Evolutionary conservation across 495 filamentous ascomycete genomes (phyloP).

Genomic region (Immersiella caudata): DNA sequence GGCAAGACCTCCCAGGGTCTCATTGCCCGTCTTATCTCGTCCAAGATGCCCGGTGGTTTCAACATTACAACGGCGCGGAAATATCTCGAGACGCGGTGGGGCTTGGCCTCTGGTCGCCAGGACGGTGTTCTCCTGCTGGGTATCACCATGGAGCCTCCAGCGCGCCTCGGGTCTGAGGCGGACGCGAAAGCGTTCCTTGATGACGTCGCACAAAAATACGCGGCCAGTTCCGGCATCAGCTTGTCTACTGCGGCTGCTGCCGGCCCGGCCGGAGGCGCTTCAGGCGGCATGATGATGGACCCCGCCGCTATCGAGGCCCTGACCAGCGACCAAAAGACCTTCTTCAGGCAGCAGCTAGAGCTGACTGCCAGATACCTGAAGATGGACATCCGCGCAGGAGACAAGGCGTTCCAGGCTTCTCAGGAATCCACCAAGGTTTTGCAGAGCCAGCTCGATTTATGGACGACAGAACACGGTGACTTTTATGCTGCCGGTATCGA

Average conservation of each 20-base stretch:
- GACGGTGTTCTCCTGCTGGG: conserved; percentile 88
- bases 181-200: conserved; percentile 94
- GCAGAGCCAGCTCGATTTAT: conserved; percentile 90
- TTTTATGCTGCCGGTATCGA: conserved; percentile 95
- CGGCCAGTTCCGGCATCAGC: conserved; percentile 78
- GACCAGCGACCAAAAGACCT: conserved; percentile 89
- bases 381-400: conserved; percentile 91
- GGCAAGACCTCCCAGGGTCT: conserved; percentile 96
- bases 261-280: conserved; percentile 72
- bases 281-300: conserved; percentile 97
- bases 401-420: conserved; percentile 85
- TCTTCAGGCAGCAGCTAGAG: conserved; percentile 98
- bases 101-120: conserved; percentile 82
- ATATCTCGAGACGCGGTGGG: conserved; percentile 93
- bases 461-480: conserved; percentile 93
- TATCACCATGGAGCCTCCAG: conserved; percentile 87
- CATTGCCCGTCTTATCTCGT: conserved; percentile 91
- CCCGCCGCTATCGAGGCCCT: conserved; percentile 95
- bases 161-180: conserved; percentile 82
- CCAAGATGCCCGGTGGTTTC: conserved; percentile 99
- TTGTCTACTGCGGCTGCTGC: conserved; percentile 72
- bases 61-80: conserved; percentile 95
- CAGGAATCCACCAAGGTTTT: conserved; percentile 82
- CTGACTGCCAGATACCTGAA: conserved; percentile 94
- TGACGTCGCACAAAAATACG: conserved; percentile 86